Evolutionary conservation across 352 stramenopile species (phyloP).

Genomic region (Phytopythium ostracodes): DNA sequence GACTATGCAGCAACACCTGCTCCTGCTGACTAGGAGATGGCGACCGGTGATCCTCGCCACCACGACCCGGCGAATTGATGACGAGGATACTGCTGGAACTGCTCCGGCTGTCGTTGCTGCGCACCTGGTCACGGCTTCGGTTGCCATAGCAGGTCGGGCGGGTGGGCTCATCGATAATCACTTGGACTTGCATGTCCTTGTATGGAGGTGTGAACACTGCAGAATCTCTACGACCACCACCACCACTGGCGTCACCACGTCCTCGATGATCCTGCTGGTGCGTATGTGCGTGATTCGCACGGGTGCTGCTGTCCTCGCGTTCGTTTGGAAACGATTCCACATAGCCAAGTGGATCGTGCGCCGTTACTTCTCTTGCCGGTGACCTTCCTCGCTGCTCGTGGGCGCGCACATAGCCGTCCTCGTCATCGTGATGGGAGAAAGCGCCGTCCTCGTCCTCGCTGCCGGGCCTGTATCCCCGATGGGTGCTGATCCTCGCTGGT

Average conservation of each 20-base stretch:
- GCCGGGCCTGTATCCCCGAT: background rate
- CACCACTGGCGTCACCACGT: background rate
- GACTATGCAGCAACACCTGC: slow-evolving; percentile 30
- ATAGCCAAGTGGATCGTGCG: background rate
- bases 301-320: background rate
- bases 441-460: background rate
- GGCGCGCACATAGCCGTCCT: background rate
- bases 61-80: background rate
- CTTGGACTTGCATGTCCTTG: background rate
- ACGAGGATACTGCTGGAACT: background rate
- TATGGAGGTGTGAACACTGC: background rate
- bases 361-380: background rate
- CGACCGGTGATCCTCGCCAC: background rate
- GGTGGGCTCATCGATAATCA: background rate
- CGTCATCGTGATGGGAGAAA: background rate
- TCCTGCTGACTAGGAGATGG: background rate
- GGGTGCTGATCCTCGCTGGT: background rate
- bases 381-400: background rate
- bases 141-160: background rate
- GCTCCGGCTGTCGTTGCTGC: background rate
- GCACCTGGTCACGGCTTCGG: background rate
- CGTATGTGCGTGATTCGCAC: background rate
- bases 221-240: background rate
- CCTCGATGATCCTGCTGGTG: background rate
- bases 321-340: background rate